Evolutionary conservation across 2,329 filamentous ascomycete genomes (phyloP), one percentile per base, ranked within the genome.

Genomic region (Curvularia sp.): DNA sequence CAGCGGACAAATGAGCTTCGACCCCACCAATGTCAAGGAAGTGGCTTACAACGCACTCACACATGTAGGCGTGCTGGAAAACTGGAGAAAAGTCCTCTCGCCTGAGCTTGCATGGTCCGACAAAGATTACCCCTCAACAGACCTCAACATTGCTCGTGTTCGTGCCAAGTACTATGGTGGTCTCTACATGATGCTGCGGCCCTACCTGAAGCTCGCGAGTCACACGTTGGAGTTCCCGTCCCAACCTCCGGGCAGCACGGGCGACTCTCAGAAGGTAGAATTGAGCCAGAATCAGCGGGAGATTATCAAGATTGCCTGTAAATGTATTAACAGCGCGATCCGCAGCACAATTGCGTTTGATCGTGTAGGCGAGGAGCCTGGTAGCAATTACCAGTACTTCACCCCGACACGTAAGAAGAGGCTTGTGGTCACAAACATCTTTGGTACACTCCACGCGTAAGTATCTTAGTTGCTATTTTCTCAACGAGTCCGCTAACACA

Each of bases 81-180:
- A 77, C n/a, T 88, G 85, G 85, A 79, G 84, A 49, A 67, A 67
- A n/a, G 76, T 79, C 12, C 77, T 87, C 5, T 83, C 83, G 0
- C 63, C 75, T 1, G 58, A 70, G 3, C 70, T 94, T 85, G 77
- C 78, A 54, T 91, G 89, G 82, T 74, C 84, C 2, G 89, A 92
- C 59, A 77, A 82, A 1, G 91, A 96, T 54, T 82, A 83, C 4
- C 92, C 92, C 1, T 86, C 93, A 0, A 76, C 72, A 0, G 88
- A 97, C 49, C 93, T 98, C 59, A 87, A 97, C 15, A 83, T 87
- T 12, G 94, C 94, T 31, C 87, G 95, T 22, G 82, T 98, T 61
- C 88, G 94, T 42, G 95, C 91, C 13, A 98, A 99, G 76, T 98
- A 95, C 77, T 98, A 94, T 82, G 95, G 95, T 20, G 93, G 92